Evolutionary conservation across 2,329 filamentous ascomycete species (phyloP).

Genomic region (Phaeosphaeriaceae sp.): DNA sequence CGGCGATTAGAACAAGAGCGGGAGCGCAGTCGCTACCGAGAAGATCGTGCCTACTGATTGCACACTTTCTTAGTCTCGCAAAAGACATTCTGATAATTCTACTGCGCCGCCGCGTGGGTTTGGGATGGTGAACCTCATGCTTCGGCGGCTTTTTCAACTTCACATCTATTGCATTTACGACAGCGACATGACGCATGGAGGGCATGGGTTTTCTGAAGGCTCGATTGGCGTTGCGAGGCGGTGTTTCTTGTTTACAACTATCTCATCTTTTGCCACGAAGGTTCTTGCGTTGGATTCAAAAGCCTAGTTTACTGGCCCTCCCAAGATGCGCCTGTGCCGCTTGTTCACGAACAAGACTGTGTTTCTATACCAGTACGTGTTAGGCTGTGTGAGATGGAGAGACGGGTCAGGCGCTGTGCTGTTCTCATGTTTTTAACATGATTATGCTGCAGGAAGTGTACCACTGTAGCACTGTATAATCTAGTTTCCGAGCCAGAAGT

Average conservation of each 20-base stretch:
- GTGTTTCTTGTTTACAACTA: constrained; percentile 37
- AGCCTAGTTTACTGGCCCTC: neutral
- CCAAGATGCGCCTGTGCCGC: neutral
- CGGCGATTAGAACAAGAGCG: constrained; percentile 42
- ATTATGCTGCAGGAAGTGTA: constrained; percentile 6
- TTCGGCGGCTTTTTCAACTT: constrained; percentile 29
- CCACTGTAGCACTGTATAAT: constrained; percentile 26
- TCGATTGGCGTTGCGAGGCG: constrained; percentile 39
- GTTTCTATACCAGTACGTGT: constrained; percentile 22
- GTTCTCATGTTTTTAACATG: constrained; percentile 8
- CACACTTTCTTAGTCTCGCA: neutral
- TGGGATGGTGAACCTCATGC: constrained; percentile 6
- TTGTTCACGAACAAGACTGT: constrained; percentile 2
- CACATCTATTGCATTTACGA: constrained; percentile 50
- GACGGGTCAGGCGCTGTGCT: constrained; percentile 5
- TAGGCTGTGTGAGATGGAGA: constrained; percentile 5
- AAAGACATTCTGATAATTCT: constrained; percentile 20
- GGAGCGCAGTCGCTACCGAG: constrained; percentile 25
- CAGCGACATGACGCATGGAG: constrained; percentile 47
- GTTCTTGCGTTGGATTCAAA: constrained; percentile 12
- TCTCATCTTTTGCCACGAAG: constrained; percentile 17
- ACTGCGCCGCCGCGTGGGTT: constrained; percentile 11
- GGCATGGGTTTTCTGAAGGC: constrained; percentile 25
- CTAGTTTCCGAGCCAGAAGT: constrained; percentile 13
- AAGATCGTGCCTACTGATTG: constrained; percentile 26